Conservation (phyloP, 106 monocot species). For the Platanthera guangdongensis region DNA sequence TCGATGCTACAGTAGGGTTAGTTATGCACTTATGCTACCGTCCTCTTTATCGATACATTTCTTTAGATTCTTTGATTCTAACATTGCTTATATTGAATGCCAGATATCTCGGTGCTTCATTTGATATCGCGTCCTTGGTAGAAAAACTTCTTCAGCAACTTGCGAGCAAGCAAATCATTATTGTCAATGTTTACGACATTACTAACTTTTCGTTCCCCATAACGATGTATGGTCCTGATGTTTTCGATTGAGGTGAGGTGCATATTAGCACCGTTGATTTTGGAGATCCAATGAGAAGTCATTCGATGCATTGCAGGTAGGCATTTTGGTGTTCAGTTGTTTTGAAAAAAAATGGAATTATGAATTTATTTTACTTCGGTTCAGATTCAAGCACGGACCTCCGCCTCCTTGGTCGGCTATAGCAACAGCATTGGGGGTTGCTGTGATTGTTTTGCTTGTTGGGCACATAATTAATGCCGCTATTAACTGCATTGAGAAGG, state of each 20-base stretch:
- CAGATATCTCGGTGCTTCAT: constrained; percentile 85
- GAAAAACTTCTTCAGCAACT: constrained; percentile 81
- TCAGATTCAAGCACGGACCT: constrained; percentile 61
- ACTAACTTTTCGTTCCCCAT: constrained; percentile 50
- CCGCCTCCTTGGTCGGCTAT: constrained; percentile 76
- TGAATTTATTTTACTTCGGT: neutral
- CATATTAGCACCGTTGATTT: constrained; percentile 65
- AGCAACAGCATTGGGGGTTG: constrained; percentile 52
- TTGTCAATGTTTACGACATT: constrained; percentile 79
- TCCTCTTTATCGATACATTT: neutral
- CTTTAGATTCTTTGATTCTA: neutral
- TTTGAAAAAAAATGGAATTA: neutral
- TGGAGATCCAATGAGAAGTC: constrained; percentile 69
- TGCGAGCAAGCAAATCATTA: constrained; percentile 76
- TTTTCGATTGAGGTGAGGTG: constrained; percentile 13
- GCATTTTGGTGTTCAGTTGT: neutral
- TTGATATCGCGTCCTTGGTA: constrained; percentile 85
- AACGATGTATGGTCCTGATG: constrained; percentile 77
- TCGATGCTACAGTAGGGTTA: constrained; percentile 65
- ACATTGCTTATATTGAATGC: constrained; percentile 5
- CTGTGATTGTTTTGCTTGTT: constrained; percentile 70
- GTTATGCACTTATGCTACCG: neutral
- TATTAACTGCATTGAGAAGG: constrained; percentile 64
- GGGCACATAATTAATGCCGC: constrained; percentile 76
- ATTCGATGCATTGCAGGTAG: constrained; percentile 94